Percentiles rank a stretch among this genome's conserved stretches.
These are phyloP conservation scores for Globisporangium nodosum DNA, from an alignment of 352 stramenopile genomes.

Conservation along the genomic window DNA sequence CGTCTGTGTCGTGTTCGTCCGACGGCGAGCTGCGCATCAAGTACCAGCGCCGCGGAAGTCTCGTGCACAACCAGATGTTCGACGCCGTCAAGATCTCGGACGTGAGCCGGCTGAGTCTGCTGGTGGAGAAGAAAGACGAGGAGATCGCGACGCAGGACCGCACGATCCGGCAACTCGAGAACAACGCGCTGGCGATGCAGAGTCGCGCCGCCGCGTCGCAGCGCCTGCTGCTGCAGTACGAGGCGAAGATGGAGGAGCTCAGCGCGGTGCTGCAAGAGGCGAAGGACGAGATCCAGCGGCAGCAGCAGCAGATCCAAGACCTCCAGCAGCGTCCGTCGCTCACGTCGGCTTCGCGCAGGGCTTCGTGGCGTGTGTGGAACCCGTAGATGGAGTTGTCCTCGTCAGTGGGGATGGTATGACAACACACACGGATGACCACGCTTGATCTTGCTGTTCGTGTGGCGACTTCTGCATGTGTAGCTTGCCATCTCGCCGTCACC, in stretches of 20 bases:
- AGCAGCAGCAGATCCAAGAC: constrained; percentile 8
- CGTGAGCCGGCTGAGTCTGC: constrained; percentile 57
- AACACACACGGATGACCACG: too few relatives aligned
- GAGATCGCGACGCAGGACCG: constrained; percentile 56
- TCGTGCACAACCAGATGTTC: constrained; percentile 81
- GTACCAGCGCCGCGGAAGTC: constrained; percentile 54
- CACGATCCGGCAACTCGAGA: constrained; percentile 61
- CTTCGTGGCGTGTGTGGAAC: constrained; percentile 14
- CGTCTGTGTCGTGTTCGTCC: constrained; percentile 29
- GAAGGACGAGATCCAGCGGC: constrained; percentile 34
- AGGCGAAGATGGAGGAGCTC: constrained; percentile 72
- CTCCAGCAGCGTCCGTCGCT: neutral
- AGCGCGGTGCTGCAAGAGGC: constrained; percentile 47
- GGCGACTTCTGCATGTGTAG: too few relatives aligned
- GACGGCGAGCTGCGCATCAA: constrained; percentile 61
- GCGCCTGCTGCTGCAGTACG: constrained; percentile 60
- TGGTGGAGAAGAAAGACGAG: constrained; percentile 67
- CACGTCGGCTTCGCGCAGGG: neutral
- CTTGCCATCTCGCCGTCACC: too few relatives aligned
- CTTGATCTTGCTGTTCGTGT: too few relatives aligned
- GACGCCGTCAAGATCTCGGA: constrained; percentile 72
- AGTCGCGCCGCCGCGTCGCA: constrained; percentile 56
- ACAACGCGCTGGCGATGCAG: constrained; percentile 63
- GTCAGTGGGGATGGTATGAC: too few relatives aligned
- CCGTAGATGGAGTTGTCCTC: neutral